Conservation (phyloP, 139 green algal genomes). For the Pseudopediastrum boryanum region DNA sequence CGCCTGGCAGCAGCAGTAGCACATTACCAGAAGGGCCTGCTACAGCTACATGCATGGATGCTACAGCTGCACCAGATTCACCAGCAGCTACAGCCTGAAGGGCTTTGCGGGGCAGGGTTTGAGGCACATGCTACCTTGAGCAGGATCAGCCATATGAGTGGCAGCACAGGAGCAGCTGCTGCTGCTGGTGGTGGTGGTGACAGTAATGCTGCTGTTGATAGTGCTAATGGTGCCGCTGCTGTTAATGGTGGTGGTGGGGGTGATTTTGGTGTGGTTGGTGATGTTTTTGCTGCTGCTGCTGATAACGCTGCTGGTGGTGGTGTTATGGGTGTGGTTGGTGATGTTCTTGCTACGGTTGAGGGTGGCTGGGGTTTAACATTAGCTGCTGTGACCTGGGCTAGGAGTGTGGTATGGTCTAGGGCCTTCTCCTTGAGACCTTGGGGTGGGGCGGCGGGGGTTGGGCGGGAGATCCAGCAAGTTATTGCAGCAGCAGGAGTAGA, state of each 20-base stretch:
- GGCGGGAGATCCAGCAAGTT: not conserved
- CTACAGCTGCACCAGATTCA: conserved; percentile 6
- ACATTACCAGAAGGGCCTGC: conserved; percentile 1
- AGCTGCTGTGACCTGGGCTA: conserved; percentile 18
- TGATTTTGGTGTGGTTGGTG: not conserved
- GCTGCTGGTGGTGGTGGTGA: no score
- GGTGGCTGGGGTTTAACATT: conserved; percentile 7
- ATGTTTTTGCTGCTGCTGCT: not conserved
- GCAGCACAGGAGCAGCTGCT: conserved; percentile 21
- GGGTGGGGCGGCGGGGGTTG: not conserved
- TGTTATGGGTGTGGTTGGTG: not conserved
- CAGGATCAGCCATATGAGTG: not conserved
- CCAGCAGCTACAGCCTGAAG: conserved; percentile 4
- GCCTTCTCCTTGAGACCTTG: conserved; percentile 11
- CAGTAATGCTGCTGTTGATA: not conserved
- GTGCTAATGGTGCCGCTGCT: not conserved
- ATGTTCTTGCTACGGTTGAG: not conserved
- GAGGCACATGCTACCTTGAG: no score
- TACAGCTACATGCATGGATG: conserved; percentile 24
- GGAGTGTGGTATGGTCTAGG: conserved; percentile 27
- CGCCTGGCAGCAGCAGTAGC: conserved; percentile 7
- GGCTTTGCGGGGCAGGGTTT: no score
- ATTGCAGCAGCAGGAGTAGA: no score
- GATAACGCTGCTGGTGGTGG: not conserved
- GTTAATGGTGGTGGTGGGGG: not conserved